A percentile compares a stretch with the other conserved stretches of the same genome.
These are phyloP conservation scores for Hypoxylon sp. DNA, from an alignment of 2,329 filamentous ascomycete species.

Conservation along the genomic window DNA sequence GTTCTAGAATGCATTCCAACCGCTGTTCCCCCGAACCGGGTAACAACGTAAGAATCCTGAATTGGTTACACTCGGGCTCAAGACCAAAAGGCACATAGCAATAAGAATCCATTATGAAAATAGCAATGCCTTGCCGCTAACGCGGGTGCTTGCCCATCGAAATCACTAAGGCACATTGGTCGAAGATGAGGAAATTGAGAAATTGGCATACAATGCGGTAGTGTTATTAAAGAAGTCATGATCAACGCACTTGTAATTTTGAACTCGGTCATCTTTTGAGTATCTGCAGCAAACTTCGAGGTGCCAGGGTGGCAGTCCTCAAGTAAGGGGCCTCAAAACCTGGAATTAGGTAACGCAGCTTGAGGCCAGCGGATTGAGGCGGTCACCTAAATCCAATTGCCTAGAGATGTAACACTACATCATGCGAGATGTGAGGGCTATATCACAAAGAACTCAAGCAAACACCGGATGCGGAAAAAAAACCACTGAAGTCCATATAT, in stretches of 20 bases:
- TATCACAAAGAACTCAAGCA: constrained; percentile 2
- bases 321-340: constrained; percentile 8
- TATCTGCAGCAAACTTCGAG: constrained; percentile 6
- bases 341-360: not conserved
- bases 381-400: not conserved
- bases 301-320: not conserved
- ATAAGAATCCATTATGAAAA: constrained; percentile 36
- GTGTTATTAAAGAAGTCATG: not conserved
- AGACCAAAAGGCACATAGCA: constrained; percentile 42
- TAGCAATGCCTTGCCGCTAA: not conserved
- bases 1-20: constrained; percentile 38
- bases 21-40: constrained; percentile 35
- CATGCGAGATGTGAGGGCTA: constrained; percentile 16
- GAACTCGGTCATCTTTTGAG: constrained; percentile 3
- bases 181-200: not conserved
- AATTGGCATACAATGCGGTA: not conserved
- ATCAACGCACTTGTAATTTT: not conserved
- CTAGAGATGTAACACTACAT: constrained; percentile 28
- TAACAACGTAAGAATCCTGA: constrained; percentile 40
- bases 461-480: not conserved
- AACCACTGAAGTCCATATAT: not conserved
- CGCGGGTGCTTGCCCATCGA: not conserved
- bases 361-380: not conserved
- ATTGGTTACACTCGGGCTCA: constrained; percentile 37
- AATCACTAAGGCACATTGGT: not conserved